These are phyloP conservation scores for Zygosaccharomyces siamensis DNA, from an alignment of 805 yeast species.

Conservation along the genomic window DNA sequence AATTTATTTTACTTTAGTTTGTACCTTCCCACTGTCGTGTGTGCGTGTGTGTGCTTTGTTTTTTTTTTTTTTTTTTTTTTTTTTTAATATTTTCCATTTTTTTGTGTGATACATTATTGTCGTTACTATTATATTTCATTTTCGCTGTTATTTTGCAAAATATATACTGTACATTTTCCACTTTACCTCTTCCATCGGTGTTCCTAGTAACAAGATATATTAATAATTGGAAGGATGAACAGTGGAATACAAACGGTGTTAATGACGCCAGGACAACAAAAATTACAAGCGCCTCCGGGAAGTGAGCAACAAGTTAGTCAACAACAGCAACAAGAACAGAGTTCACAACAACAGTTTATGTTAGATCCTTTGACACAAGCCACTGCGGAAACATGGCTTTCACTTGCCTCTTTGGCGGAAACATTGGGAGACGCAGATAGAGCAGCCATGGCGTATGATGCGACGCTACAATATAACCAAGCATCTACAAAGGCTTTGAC, in stretches of 20 bases:
- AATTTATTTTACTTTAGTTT: background rate
- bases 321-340: constrained; percentile 17
- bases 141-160: background rate
- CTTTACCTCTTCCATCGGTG: too few relatives aligned
- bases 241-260: constrained; percentile 13
- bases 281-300: constrained; percentile 10
- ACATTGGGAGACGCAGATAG: constrained; percentile 81
- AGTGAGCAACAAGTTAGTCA: constrained; percentile 8
- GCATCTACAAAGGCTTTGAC: constrained; percentile 81
- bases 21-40: too few relatives aligned
- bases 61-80: background rate
- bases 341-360: constrained; percentile 27
- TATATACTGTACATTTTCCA: background rate
- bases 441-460: constrained; percentile 83
- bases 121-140: background rate
- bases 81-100: background rate
- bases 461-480: constrained; percentile 81
- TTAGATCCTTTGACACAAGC: constrained; percentile 42
- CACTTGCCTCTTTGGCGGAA: constrained; percentile 86
- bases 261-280: constrained; percentile 15
- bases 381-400: constrained; percentile 81
- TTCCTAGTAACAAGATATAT: too few relatives aligned
- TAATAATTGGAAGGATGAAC: constrained; percentile 1
- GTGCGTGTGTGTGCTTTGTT: background rate
- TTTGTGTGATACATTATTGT: background rate